Percentiles rank a stretch among this genome's conserved stretches.
phyloP scores from a whole-genome alignment of 495 filamentous ascomycete species.

The Aspergillus steynii region DNA sequence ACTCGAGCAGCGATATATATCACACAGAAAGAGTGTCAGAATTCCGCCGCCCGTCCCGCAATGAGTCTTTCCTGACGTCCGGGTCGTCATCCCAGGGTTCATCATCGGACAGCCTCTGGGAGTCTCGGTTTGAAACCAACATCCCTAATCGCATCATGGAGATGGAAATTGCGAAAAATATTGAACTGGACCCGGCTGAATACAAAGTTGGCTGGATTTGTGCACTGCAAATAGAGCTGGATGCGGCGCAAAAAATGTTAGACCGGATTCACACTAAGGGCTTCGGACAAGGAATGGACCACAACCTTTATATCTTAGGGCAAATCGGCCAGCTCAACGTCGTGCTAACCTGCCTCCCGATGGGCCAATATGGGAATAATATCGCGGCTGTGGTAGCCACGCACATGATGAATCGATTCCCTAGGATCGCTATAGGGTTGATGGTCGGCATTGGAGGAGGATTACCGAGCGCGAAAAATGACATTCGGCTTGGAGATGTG shows the following conservation, averaged over 20 bases:
- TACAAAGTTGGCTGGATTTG: conserved; percentile 7
- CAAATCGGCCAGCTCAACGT: conserved; percentile 37
- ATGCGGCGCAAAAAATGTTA: conserved; percentile 2
- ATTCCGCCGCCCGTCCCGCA: too few species aligned
- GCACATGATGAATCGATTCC: conserved; percentile 28
- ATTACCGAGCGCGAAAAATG: conserved; percentile 19
- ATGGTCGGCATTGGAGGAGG: conserved; percentile 54
- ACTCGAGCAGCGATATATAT: too few species aligned
- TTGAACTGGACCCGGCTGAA: neutral
- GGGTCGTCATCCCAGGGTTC: too few species aligned
- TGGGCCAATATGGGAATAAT: conserved; percentile 31
- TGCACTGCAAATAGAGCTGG: neutral
- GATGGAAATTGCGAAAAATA: neutral
- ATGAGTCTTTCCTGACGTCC: too few species aligned
- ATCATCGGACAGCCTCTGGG: neutral
- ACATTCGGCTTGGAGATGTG: conserved; percentile 30
- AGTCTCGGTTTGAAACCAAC: neutral
- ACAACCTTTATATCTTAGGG: conserved; percentile 36
- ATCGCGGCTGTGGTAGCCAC: conserved; percentile 31
- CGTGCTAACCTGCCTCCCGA: conserved; percentile 37
- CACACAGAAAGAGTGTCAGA: too few species aligned
- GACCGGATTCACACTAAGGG: conserved; percentile 3
- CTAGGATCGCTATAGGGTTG: conserved; percentile 37
- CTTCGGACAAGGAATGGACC: conserved; percentile 15
- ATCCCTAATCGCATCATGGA: neutral